phyloP scores from a whole-genome alignment of 2,329 filamentous ascomycete genomes.

The Cercospora canescens region DNA sequence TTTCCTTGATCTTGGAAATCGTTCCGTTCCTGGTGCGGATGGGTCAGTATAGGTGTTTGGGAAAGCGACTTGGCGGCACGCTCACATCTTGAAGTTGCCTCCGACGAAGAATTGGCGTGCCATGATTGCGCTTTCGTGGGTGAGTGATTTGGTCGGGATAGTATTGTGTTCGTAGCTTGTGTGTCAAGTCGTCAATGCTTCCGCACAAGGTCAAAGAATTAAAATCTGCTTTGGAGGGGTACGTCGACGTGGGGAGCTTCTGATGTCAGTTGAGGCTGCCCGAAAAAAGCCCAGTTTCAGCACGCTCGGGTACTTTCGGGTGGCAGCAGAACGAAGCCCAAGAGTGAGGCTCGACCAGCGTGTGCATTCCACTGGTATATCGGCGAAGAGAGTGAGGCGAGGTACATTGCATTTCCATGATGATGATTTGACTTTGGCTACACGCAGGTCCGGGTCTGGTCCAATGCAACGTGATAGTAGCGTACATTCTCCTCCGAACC shows the following conservation, averaged over 20 bases:
- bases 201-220: background rate
- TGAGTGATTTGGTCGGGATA: background rate
- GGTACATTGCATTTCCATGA: background rate
- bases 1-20: slow-evolving; percentile 62
- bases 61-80: slow-evolving; percentile 21
- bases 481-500: slow-evolving; percentile 12
- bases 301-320: background rate
- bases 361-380: background rate
- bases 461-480: background rate
- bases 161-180: background rate
- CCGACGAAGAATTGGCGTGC: slow-evolving; percentile 46
- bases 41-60: slow-evolving; percentile 13
- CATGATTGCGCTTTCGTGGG: slow-evolving; percentile 36
- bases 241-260: slow-evolving; percentile 2
- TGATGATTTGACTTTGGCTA: background rate
- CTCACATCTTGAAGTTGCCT: slow-evolving; percentile 96
- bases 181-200: background rate
- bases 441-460: background rate
- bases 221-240: slow-evolving; percentile 2
- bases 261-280: background rate
- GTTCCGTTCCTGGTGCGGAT: slow-evolving; percentile 77
- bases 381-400: background rate
- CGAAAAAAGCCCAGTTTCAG: slow-evolving; percentile 1
- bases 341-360: background rate
- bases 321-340: background rate